These are phyloP conservation scores for Trichoderma polysporum DNA, from an alignment of 2,329 filamentous ascomycete species.

Conservation along the genomic window DNA sequence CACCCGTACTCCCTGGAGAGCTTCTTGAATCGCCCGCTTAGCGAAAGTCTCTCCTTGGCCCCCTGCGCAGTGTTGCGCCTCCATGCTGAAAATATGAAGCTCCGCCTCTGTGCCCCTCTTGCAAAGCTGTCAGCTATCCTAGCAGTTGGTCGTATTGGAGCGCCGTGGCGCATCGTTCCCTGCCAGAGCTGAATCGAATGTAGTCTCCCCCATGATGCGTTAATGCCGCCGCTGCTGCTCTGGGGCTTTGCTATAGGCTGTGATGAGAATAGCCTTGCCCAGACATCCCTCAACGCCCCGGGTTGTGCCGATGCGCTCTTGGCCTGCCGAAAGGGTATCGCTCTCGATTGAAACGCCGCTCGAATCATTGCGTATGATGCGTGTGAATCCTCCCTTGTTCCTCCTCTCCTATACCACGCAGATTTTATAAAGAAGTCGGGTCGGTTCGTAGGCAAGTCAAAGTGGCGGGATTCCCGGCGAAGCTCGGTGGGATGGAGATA, in stretches of 20 bases:
- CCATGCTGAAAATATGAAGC: constrained; percentile 39
- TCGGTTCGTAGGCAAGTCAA: neutral
- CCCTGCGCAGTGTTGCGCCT: constrained; percentile 29
- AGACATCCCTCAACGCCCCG: constrained; percentile 30
- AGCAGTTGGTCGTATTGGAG: constrained; percentile 13
- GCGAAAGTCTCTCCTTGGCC: constrained; percentile 41
- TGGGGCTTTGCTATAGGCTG: constrained; percentile 25
- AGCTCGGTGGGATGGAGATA: constrained; percentile 19
- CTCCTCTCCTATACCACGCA: neutral
- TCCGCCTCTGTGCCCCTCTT: constrained; percentile 31
- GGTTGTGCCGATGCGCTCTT: constrained; percentile 25
- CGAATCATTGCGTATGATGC: constrained; percentile 14
- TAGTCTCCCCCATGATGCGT: constrained; percentile 3
- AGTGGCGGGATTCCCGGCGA: constrained; percentile 9
- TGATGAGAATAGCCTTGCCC: constrained; percentile 32
- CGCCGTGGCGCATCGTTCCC: constrained; percentile 2
- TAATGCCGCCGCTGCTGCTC: neutral
- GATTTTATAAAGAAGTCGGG: neutral
- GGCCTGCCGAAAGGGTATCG: constrained; percentile 15
- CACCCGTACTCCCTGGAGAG: constrained; percentile 92
- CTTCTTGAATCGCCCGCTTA: constrained; percentile 74
- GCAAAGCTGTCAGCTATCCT: constrained; percentile 26
- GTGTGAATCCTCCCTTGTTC: neutral
- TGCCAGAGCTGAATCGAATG: neutral
- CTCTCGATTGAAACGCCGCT: neutral